Base-by-base conservation (phyloP, 2,329 filamentous ascomycete genomes). In the Colletotrichum spinosum region DNA sequence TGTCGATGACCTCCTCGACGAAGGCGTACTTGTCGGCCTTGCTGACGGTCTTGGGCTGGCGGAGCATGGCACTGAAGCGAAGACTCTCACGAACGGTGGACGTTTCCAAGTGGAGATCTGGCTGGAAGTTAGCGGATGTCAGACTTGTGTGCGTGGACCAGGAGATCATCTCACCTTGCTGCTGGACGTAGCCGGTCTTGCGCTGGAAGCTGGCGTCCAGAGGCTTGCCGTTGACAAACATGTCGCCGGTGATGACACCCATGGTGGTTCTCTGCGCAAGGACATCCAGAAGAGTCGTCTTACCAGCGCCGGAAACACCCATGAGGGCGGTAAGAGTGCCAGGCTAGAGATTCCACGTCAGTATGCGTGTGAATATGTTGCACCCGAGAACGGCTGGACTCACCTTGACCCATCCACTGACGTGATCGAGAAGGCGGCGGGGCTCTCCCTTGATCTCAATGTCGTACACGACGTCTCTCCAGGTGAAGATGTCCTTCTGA, bases 261-360 rank as follows among this genome's bases (percentile, higher is more conserved):
- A 88, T 84, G 0, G 82, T 85, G 0, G 83, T 86, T 13, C 90
- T 80, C 49, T 81, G 77, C 2, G 80, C 80, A 5, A 82, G 71
- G 2, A 76, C 78, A 58, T 82, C 79, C 2, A 82, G 71, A 6
- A 82, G 75, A 0, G 80, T 82, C 2, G 80, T 82, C 69, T 82
- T 82, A 0, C 80, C 80, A 0, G 80, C 80, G 34, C 80, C 80
- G 25, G 73, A 87, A 0, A 89, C 87, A 45, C 90, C 87, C 87
- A 90, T 90, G 6, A 97, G 82, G 2, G 93, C 93, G 3, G 93
- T 97, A 39, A 97, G 79, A 1, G 92, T 97, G 37, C 94, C 94
- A 0, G 94, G 94, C 75, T 25, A 25, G 25, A 25, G 25, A 25
- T 17, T 17, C 25, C 25, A 25, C 25, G 25, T 25, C 1, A 25